Conservation (phyloP, 768 basidiomycete genomes). For the Mycena vitilis region DNA sequence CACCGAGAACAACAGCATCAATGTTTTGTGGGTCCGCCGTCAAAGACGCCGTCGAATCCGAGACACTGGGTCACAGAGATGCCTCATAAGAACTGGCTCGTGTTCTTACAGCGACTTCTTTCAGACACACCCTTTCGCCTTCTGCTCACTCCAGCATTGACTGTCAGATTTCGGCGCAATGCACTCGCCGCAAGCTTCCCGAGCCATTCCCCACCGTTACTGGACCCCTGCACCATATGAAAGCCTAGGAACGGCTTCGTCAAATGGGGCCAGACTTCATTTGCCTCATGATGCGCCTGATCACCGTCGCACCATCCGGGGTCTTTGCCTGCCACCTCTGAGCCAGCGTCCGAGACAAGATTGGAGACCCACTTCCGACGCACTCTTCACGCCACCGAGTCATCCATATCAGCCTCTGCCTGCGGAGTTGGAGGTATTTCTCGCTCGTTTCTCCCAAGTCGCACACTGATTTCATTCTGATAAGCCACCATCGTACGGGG, state of each 20-base stretch:
- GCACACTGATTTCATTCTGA: background rate
- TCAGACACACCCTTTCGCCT: background rate
- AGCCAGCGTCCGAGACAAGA: background rate
- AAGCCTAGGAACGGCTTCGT: background rate
- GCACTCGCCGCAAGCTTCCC: background rate
- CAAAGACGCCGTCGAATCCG: conserved; percentile 7
- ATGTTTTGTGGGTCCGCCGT: conserved; percentile 24
- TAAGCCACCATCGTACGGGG: background rate
- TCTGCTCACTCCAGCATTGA: background rate
- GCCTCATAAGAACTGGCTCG: conserved; percentile 10
- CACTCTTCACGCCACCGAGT: background rate
- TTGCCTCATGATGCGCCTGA: conserved; percentile 7
- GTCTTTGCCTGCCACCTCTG: background rate
- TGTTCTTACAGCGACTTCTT: background rate
- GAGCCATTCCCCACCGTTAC: background rate
- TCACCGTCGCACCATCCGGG: background rate
- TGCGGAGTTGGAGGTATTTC: conserved; percentile 17
- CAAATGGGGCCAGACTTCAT: conserved; percentile 16
- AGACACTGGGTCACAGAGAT: background rate
- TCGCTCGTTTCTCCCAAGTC: background rate
- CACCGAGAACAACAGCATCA: conserved; percentile 18
- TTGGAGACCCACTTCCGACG: background rate
- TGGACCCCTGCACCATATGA: conserved; percentile 8
- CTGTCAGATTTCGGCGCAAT: background rate
- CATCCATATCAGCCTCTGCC: background rate